phyloP scores from a whole-genome alignment of 1,284 basidiomycete species.

The Laetiporus sulphureus region DNA sequence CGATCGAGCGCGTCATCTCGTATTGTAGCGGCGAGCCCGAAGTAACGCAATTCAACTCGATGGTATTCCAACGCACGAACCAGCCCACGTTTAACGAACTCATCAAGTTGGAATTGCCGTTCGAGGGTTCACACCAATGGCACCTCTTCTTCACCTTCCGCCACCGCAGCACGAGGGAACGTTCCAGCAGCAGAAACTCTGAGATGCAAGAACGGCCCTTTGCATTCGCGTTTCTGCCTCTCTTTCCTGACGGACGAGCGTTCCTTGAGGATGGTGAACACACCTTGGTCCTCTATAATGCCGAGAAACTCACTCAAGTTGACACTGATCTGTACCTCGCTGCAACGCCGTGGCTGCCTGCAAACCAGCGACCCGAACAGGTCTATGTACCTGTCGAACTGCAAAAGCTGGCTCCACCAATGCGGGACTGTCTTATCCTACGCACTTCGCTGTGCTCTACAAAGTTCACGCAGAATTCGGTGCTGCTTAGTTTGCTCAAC shows the following conservation, averaged over 20 bases:
- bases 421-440: slow-evolving; percentile 77
- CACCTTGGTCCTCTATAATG: slow-evolving; percentile 76
- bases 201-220: slow-evolving; percentile 69
- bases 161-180: slow-evolving; percentile 60
- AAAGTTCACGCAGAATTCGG: slow-evolving; percentile 87
- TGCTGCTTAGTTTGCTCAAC: slow-evolving; percentile 75
- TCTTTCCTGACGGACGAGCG: slow-evolving; percentile 73
- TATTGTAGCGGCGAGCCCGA: slow-evolving; percentile 83
- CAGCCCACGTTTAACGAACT: slow-evolving; percentile 92
- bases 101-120: slow-evolving; percentile 80
- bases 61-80: slow-evolving; percentile 82
- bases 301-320: slow-evolving; percentile 60
- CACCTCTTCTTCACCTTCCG: slow-evolving; percentile 95
- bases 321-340: slow-evolving; percentile 66
- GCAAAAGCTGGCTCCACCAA: slow-evolving; percentile 56
- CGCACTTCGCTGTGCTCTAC: slow-evolving; percentile 92
- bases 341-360: slow-evolving; percentile 51
- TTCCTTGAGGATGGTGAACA: slow-evolving; percentile 93
- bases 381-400: slow-evolving; percentile 57
- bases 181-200: slow-evolving; percentile 30
- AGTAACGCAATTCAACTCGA: slow-evolving; percentile 79
- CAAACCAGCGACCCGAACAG: slow-evolving; percentile 53
- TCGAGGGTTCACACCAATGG: slow-evolving; percentile 67
- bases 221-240: slow-evolving; percentile 88
- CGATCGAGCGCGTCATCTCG: slow-evolving; percentile 71